Conservation (phyloP, 768 basidiomycete species). For the Zangia roseola region DNA sequence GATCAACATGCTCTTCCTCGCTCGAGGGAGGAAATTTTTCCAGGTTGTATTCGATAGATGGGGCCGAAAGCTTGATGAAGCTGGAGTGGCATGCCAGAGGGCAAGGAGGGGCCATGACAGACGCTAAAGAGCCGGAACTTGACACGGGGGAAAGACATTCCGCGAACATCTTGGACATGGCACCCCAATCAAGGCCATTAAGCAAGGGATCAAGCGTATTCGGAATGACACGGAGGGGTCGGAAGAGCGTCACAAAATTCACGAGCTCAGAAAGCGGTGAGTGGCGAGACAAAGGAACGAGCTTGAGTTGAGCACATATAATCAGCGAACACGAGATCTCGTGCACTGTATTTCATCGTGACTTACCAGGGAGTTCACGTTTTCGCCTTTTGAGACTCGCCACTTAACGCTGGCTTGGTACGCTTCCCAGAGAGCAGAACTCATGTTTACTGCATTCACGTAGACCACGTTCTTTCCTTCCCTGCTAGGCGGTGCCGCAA, state of each 20-base stretch:
- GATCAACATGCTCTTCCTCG: conserved; percentile 40
- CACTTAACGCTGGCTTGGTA: conserved; percentile 42
- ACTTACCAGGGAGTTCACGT: conserved; percentile 65
- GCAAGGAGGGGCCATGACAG: conserved; percentile 26
- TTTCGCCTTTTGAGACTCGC: conserved; percentile 42
- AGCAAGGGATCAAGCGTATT: conserved; percentile 64
- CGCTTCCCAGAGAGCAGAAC: conserved; percentile 53
- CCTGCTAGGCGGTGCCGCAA: conserved; percentile 34
- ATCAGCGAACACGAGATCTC: not conserved
- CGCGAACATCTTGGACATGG: conserved; percentile 67
- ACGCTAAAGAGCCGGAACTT: conserved; percentile 5
- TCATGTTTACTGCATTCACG: conserved; percentile 79
- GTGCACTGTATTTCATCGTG: not conserved
- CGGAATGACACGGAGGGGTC: conserved; percentile 72
- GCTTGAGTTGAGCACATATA: conserved; percentile 38
- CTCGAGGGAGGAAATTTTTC: not conserved
- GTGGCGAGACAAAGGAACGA: conserved; percentile 83
- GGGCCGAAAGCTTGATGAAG: conserved; percentile 22
- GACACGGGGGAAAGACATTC: conserved; percentile 42
- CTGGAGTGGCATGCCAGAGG: conserved; percentile 14
- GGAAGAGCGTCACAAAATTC: conserved; percentile 77
- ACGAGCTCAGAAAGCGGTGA: conserved; percentile 86
- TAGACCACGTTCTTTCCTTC: conserved; percentile 68
- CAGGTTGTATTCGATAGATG: conserved; percentile 4
- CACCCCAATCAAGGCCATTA: conserved; percentile 67